These are phyloP conservation scores for Eutrema salsugineum DNA, from an alignment of 441 rosid species.

Conservation along the genomic window DNA sequence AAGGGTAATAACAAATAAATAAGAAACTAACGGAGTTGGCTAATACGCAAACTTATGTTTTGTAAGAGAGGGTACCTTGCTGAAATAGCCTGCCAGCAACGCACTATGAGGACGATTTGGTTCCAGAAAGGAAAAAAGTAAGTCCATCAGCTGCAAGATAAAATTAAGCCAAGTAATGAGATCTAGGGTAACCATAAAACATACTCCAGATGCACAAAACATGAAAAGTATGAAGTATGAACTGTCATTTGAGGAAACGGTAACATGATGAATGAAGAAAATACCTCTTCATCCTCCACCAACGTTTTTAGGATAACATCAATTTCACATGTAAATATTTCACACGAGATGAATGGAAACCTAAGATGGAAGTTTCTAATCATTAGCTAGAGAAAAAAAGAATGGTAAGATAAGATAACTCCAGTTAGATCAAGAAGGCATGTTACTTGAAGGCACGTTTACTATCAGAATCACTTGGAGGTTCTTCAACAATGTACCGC, in stretches of 20 bases:
- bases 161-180: slow-evolving; percentile 5
- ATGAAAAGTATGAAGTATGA: slow-evolving; percentile 1
- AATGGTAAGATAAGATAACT: not conserved
- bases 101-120: slow-evolving; percentile 89
- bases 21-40: not conserved
- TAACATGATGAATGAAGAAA: not conserved
- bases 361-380: slow-evolving; percentile 35
- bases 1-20: not conserved
- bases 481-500: slow-evolving; percentile 72
- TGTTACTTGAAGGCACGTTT: slow-evolving; percentile 86
- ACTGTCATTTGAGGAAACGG: not conserved
- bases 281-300: slow-evolving; percentile 95
- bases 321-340: slow-evolving; percentile 96
- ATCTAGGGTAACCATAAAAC: not conserved
- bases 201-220: not conserved
- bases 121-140: slow-evolving; percentile 95
- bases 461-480: slow-evolving; percentile 84
- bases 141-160: slow-evolving; percentile 76
- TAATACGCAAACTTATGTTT: not conserved
- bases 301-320: slow-evolving; percentile 90
- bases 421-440: not conserved
- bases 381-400: slow-evolving; percentile 9
- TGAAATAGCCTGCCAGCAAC: slow-evolving; percentile 93
- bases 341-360: slow-evolving; percentile 96
- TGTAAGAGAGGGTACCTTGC: slow-evolving; percentile 60